Base-by-base conservation (phyloP, 495 filamentous ascomycete species). In the Sordaria brevicollis region DNA sequence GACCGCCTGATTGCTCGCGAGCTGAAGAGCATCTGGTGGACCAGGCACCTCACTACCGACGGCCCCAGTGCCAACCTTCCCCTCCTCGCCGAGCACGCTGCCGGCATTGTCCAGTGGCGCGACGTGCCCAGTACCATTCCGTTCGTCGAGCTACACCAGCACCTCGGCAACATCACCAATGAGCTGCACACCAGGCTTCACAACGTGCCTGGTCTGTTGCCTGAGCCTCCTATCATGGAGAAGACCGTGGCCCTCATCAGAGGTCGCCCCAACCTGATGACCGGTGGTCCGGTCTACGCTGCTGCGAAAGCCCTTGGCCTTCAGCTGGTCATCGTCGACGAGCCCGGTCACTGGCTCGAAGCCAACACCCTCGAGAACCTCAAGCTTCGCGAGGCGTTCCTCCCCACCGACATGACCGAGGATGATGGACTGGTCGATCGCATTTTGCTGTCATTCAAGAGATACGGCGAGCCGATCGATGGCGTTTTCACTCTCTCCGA, bases 311-410 rank as follows among this genome's bases (percentile, higher is more conserved):
- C 78, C 2, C 78, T 87, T 0, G 79, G 81, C 2, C 79, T 86
- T 33, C 75, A 80, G 8, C 74, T 87, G 1, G 78, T 86, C 6
- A 76, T 86, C 29, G 70, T 87, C 25, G 83, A 86, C 65, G 76
- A 81, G 6, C 73, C 77, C 2, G 82, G 83, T 1, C 81, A 85
- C 67, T 86, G 85, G 85, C 72, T 87, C 25, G 74, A 81, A 72
- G 71, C 71, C 6, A 68, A 72, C 29, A 76, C 75, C 0, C 41
- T 65, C 6, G 73, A 79, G 15, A 81, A 80, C 67, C 72, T 68
- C 11, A 71, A 78, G 66, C 78, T 74, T 71, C 81, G 79, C 39
- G 77, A 82, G 65, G 75, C 74, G 5, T 81, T 81, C 62, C 66
- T 81, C 2, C 71, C 73, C 7, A 72, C 76, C 4, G 73, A 79